Evolutionary conservation across 805 yeast species (phyloP).

Genomic region (Starmerella bombi): DNA sequence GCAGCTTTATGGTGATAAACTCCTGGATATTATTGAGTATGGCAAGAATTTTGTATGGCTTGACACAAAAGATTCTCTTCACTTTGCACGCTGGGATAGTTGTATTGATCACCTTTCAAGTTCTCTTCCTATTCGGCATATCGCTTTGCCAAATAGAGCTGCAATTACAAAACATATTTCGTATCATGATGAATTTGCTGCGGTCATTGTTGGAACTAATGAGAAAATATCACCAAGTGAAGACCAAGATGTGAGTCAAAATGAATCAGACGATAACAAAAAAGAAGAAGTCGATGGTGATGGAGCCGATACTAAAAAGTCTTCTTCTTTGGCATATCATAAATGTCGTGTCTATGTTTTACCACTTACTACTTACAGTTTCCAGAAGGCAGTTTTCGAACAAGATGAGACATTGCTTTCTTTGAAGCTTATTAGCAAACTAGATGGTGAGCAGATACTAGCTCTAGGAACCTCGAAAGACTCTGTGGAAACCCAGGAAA

Average conservation of each 20-base stretch:
- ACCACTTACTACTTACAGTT: constrained; percentile 3
- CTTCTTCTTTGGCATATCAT: background rate
- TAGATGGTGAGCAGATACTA: constrained; percentile 41
- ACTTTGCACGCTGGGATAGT: constrained; percentile 3
- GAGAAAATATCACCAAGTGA: background rate
- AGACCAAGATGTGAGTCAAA: background rate
- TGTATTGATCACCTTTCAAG: constrained; percentile 3
- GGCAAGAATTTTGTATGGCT: constrained; percentile 9
- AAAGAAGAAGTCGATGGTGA: background rate
- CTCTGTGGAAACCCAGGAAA: constrained; percentile 66
- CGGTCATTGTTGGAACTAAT: constrained; percentile 9
- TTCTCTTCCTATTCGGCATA: constrained; percentile 5
- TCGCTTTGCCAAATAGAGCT: background rate
- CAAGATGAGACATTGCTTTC: constrained; percentile 12
- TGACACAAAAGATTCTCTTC: constrained; percentile 5
- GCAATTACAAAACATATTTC: background rate
- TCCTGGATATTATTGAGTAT: constrained; percentile 9
- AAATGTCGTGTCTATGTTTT: constrained; percentile 8
- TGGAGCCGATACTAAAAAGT: background rate
- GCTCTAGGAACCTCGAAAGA: constrained; percentile 67
- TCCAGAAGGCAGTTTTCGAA: background rate
- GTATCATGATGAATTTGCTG: constrained; percentile 8
- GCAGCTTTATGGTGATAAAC: constrained; percentile 1
- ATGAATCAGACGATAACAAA: background rate
- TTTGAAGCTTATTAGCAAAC: background rate